phyloP scores from a whole-genome alignment of 345 rosid species.

The Brassica nigra region DNA sequence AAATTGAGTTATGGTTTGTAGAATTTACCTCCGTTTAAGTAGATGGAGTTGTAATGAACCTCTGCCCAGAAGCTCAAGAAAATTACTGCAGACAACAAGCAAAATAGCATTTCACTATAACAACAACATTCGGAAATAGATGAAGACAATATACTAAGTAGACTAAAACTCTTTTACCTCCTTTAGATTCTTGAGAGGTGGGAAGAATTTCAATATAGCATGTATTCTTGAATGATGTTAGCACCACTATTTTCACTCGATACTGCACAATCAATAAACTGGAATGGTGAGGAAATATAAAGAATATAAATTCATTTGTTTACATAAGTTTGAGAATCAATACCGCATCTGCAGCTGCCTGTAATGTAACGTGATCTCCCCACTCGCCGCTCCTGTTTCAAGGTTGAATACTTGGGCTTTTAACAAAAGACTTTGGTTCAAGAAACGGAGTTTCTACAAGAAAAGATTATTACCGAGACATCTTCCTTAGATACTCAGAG shows the following conservation, averaged over 20 bases:
- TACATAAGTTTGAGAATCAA: background rate
- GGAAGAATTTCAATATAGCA: conserved; percentile 90
- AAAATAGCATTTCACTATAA: background rate
- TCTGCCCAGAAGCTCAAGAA: conserved; percentile 97
- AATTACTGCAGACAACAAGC: conserved; percentile 56
- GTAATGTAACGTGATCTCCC: conserved; percentile 56
- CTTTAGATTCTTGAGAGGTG: conserved; percentile 54
- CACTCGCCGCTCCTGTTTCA: conserved; percentile 63
- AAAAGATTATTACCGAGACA: conserved; percentile 56
- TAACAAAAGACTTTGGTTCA: background rate
- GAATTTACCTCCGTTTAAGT: conserved; percentile 58
- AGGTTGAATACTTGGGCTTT: background rate
- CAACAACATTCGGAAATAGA: background rate
- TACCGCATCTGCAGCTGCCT: conserved; percentile 82
- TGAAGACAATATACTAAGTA: background rate
- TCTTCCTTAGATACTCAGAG: conserved; percentile 67
- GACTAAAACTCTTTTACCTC: conserved; percentile 49
- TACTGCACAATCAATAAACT: conserved; percentile 48
- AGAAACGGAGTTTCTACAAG: conserved; percentile 5
- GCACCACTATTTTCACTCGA: conserved; percentile 64
- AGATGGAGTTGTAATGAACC: conserved; percentile 96
- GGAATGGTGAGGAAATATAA: background rate
- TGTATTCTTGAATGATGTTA: conserved; percentile 92
- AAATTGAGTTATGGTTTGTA: background rate
- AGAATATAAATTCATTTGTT: background rate